Evolutionary conservation across 2,329 filamentous ascomycete species (phyloP), one percentile per base, ranked within the genome.

Genomic region (Ceratocystis papillata): DNA sequence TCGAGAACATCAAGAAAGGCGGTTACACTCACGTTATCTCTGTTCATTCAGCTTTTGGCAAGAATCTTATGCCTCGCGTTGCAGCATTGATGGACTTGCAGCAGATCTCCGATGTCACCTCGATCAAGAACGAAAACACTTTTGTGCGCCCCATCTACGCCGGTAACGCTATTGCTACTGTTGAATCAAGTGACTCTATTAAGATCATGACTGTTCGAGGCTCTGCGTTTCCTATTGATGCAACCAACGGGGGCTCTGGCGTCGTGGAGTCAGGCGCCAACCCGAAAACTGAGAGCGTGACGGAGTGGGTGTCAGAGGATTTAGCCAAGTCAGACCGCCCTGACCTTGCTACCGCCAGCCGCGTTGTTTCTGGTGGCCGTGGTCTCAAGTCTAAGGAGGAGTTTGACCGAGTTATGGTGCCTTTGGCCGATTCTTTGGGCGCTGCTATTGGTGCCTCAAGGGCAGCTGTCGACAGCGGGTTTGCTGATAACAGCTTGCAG

Each of bases 331-430:
- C 90, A 61, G 93, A 97, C 76, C 87, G 95, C 53, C 94, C 94
- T 8, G 94, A 99, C 74, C 85, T 99, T 48, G 87, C 87, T 44
- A 95, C 91, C n/a, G 94, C 94, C 62, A 81, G 83, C 70, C 89
- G 84, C 74, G 92, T 99, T 22, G 94, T 99, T 22, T 96, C 92
- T 7, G 94, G 94, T 70, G 94, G 94, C 5, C 87, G 94, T 71
- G 94, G 93, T 55, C 80, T 99, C 71, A 99, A 97, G 81, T 96
- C 93, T 17, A 97, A 96, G 81, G 90, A 96, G 76, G 92, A 97
- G 65, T 99, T 99, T 73, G 92, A 99, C 78, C 86, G 83, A 71
- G 76, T 99, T 65, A 97, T 99, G 82, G 81, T 91, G 66, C 93
- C 94, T 55, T 83, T 99, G 65, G 94, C 94, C 1, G 94, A 99